These are phyloP conservation scores for Eustoma russellianum DNA, from an alignment of 257 asterid genomes.

Conservation along the genomic window DNA sequence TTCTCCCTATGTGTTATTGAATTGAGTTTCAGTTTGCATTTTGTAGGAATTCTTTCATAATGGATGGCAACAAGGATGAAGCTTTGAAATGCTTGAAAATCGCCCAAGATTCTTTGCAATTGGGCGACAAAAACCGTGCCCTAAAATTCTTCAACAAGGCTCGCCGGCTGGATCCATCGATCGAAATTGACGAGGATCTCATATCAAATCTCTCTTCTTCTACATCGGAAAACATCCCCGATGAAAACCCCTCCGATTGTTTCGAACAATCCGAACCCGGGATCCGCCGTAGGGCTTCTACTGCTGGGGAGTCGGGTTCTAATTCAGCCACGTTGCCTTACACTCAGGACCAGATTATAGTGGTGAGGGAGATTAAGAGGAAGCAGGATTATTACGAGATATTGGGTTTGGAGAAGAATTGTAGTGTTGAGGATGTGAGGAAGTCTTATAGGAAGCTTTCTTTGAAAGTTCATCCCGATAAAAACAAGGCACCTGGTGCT, in stretches of 20 bases:
- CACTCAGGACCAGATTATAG: conserved; percentile 59
- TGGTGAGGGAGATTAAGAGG: conserved; percentile 63
- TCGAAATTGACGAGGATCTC: conserved; percentile 36
- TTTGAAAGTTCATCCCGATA: conserved; percentile 93
- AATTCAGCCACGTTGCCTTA: conserved; percentile 27
- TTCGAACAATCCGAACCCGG: conserved; percentile 29
- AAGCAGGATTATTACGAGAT: conserved; percentile 88
- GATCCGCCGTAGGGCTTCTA: conserved; percentile 59
- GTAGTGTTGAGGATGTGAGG: conserved; percentile 61
- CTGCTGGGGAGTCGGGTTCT: conserved; percentile 25
- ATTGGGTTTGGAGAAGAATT: conserved; percentile 63
- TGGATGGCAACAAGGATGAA: conserved; percentile 99
- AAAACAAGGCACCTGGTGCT: conserved; percentile 86
- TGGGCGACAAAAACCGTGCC: conserved; percentile 71
- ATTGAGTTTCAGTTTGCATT: neutral
- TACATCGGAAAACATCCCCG: conserved; percentile 25
- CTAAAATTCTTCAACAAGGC: conserved; percentile 70
- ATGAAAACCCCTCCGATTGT: conserved; percentile 12
- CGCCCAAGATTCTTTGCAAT: conserved; percentile 55
- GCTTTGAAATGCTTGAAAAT: conserved; percentile 79
- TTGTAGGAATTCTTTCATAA: conserved; percentile 8
- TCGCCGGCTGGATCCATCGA: conserved; percentile 66
- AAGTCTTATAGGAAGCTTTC: conserved; percentile 86
- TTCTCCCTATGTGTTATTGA: too few species aligned
- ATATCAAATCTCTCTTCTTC: conserved; percentile 37